Evolutionary conservation across 345 rosid species (phyloP), one percentile per base, ranked within the genome.

Genomic region (Hirschfeldia incana): DNA sequence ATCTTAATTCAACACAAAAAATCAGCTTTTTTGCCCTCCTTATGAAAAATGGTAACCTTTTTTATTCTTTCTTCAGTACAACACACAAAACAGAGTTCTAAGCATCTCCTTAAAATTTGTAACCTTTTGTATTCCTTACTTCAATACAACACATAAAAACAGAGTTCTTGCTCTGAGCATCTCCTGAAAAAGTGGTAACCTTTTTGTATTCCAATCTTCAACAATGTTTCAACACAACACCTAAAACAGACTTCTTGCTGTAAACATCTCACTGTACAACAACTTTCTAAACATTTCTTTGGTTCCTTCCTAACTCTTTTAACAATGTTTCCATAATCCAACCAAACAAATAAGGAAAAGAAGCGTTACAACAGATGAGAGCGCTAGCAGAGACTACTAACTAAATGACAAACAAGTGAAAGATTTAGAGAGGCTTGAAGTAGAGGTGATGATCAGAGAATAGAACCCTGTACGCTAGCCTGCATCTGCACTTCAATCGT

Each of bases 401-500:
- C 46, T 53, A 59, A 60, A 42, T 29, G 0, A 29, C 32, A 29
- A 29, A 3, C 0, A 29, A 29, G 4, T 29, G 32, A 29, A 29
- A 29, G 32, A 3, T 2, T 29, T 29, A 29, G 66, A 79, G 82
- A 63, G 66, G 57, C 66, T 79, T 79, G 51, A 74, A 79, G 82
- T 79, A 79, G 75, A 80, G 72, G 32, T 64, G 83, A 30, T 64
- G 67, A 53, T 80, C 75, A 39, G 76, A 69, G 76, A 80, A 80
- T 30, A 80, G 67, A 69, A 74, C 67, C 76, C 79, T 80, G 63
- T 16, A 80, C 69, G 83, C 79, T 28, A 36, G 60, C 37, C 21
- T 69, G 79, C 83, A 80, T 28, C 62, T 62, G 69, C 83, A 80
- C 79, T 80, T 80, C 71, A 80, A 55, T 53, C 79, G 66, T 63